Base-by-base conservation (phyloP, 2,329 filamentous ascomycete genomes). In the Monosporascus sp. region DNA sequence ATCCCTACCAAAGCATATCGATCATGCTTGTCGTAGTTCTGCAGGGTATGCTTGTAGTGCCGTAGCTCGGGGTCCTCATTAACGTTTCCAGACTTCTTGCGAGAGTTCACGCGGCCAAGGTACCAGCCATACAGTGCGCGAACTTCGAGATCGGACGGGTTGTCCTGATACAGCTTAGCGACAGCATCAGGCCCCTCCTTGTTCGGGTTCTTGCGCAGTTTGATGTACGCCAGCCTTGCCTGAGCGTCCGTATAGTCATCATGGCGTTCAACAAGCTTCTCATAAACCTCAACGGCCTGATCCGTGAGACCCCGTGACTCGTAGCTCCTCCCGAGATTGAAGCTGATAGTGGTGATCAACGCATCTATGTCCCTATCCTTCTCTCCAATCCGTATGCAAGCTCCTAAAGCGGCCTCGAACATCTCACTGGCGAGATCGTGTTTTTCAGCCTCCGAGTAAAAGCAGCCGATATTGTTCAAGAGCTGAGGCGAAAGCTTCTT, bases 381-480 rank as follows among this genome's bases (percentile, higher is more conserved):
- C 63, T 90, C 86, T 47, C 85, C 84, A 56, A 90, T 86, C 62
- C 88, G 88, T 62, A 95, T 85, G 65, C 92, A 97, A 17, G 93
- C 90, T 57, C 87, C 88, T 51, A 99, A 75, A 0, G 92, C 94
- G n/a, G 89, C 85, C 69, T 99, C 90, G 67, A 97, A 99, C 72
- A 95, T 81, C 49, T 93, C 87, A 59, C 89, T 87, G 22, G 94
- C 92, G 56, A 84, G 78, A 20, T 87, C 83, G 58, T 88, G 85
- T 66, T 90, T 91, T 63, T 96, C 91, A 2, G 85, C 81, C 66
- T 96, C 91, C 60, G 90, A 97, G 61, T 96, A 84, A 72, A 97
- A 97, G 70, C 92, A 97, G 5, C 90, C 94, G 67, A 97, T 96
- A 68, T 99, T 99, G 77, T 97, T 99, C 44, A 99, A 80, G 2